phyloP scores from a whole-genome alignment of 257 asterid genomes.

The Solanum bulbocastanum region DNA sequence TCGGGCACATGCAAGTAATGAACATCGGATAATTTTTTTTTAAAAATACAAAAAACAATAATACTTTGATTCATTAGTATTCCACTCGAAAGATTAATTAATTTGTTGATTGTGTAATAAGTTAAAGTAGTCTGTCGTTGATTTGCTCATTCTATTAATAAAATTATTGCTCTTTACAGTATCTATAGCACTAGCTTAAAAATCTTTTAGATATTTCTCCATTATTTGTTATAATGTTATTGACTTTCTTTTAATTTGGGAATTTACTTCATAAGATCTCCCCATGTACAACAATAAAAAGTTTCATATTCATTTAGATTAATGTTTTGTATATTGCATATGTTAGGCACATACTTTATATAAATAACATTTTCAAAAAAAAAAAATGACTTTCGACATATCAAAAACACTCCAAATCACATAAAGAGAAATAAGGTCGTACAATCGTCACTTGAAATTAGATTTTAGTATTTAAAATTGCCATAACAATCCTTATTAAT shows the following conservation, averaged over 20 bases:
- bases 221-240: neutral
- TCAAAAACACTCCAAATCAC: neutral
- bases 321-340: neutral
- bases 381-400: neutral
- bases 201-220: neutral
- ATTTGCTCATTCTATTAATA: neutral
- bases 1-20: neutral
- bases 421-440: neutral
- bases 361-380: neutral
- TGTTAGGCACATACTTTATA: neutral
- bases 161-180: neutral
- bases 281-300: neutral
- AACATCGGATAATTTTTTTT: neutral
- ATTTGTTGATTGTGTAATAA: neutral
- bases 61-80: neutral
- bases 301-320: neutral
- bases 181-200: neutral
- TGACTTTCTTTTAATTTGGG: neutral
- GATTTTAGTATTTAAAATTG: neutral
- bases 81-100: neutral
- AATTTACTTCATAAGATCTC: neutral
- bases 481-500: neutral
- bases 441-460: neutral
- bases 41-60: neutral
- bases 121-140: neutral